phyloP scores from a whole-genome alignment of 1,284 basidiomycete species.

The Porogramme epimiltina region DNA sequence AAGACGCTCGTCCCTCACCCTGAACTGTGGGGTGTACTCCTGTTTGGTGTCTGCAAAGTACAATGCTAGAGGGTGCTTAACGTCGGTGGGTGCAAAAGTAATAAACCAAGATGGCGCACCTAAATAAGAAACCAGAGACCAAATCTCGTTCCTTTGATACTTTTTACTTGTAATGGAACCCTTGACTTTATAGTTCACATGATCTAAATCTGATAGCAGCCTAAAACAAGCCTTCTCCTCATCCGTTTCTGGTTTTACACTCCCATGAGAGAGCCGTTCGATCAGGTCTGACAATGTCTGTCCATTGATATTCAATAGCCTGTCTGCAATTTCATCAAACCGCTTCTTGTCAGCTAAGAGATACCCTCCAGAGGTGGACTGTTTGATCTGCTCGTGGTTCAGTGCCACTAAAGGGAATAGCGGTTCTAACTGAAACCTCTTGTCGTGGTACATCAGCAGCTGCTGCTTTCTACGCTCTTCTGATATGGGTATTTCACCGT shows the following conservation, averaged over 20 bases:
- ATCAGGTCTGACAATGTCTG: constrained; percentile 26
- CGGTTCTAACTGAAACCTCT: constrained; percentile 38
- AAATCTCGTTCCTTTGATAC: constrained; percentile 39
- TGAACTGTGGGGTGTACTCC: not conserved
- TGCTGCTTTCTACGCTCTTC: constrained; percentile 25
- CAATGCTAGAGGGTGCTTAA: constrained; percentile 12
- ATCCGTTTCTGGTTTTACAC: constrained; percentile 29
- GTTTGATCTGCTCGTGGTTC: constrained; percentile 41
- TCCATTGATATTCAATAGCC: constrained; percentile 29
- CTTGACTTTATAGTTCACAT: constrained; percentile 32
- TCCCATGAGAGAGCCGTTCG: constrained; percentile 21
- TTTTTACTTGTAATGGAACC: constrained; percentile 36
- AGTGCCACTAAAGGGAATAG: constrained; percentile 40
- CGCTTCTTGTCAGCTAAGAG: constrained; percentile 25
- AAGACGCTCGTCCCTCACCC: not conserved
- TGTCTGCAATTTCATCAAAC: constrained; percentile 21
- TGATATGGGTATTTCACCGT: not conserved
- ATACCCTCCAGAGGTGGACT: constrained; percentile 28
- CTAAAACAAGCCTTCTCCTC: constrained; percentile 37
- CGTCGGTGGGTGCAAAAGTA: constrained; percentile 29
- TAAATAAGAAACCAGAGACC: constrained; percentile 34
- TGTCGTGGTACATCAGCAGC: constrained; percentile 40
- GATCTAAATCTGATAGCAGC: constrained; percentile 36
- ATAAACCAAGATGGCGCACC: constrained; percentile 39
- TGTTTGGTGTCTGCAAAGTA: constrained; percentile 8